Conservation (phyloP, 2,329 filamentous ascomycete species). For the Colletotrichum noveboracense region DNA sequence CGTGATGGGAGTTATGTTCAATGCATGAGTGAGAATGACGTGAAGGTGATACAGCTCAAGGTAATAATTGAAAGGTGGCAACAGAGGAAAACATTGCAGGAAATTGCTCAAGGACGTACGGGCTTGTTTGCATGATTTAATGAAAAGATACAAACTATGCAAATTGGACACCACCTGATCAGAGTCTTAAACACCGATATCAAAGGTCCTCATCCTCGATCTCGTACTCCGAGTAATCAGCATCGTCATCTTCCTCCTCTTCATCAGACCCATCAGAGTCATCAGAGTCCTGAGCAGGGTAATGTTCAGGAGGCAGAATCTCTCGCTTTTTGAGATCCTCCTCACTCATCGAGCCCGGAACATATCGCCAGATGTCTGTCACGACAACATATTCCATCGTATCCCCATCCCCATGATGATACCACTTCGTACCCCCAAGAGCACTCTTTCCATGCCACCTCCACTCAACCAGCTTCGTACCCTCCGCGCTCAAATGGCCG, state of each 20-base stretch:
- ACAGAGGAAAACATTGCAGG: fast-evolving
- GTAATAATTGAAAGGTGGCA: no score
- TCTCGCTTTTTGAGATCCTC: not conserved
- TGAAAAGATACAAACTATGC: not conserved
- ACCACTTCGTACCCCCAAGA: not conserved
- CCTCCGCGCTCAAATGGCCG: constrained; percentile 2
- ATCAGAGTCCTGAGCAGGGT: not conserved
- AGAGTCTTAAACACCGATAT: not conserved
- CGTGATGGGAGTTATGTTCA: fast-evolving
- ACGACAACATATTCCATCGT: constrained; percentile 14
- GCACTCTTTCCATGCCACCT: not conserved
- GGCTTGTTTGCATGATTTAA: not conserved
- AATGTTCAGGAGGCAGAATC: not conserved
- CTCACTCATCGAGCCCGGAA: not conserved
- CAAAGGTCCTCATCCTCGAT: not conserved
- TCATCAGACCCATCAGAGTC: not conserved
- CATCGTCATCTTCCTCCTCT: not conserved
- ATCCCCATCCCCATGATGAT: constrained; percentile 1
- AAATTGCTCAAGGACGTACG: fast-evolving
- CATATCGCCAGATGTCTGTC: constrained; percentile 5
- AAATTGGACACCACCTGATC: no score
- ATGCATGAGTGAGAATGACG: fast-evolving
- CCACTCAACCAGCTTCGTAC: constrained; percentile 1
- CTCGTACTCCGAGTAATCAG: not conserved
- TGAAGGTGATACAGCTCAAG: fast-evolving